phyloP scores from a whole-genome alignment of 305 asterid species.

The Solanum hybrid region DNA sequence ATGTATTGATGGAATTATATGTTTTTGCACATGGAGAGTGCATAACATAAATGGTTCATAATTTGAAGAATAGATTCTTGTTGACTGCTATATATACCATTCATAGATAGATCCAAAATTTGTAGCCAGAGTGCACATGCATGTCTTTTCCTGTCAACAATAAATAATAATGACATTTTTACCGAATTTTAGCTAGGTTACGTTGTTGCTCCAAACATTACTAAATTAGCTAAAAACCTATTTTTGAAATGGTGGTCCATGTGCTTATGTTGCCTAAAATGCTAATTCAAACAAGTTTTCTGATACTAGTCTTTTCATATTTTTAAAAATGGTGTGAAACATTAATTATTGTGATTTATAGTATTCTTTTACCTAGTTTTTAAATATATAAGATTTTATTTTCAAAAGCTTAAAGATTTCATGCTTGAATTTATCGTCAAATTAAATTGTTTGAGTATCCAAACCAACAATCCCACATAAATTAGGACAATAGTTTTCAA shows the following conservation, averaged over 20 bases:
- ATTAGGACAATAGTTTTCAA: no score
- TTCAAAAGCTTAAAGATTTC: no score
- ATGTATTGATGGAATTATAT: not conserved
- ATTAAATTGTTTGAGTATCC: no score
- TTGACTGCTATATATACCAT: not conserved
- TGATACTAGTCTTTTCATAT: not conserved
- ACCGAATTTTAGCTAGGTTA: not conserved
- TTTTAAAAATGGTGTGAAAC: not conserved
- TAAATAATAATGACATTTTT: not conserved
- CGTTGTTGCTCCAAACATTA: not conserved
- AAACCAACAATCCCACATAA: no score
- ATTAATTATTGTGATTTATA: not conserved
- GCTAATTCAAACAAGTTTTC: not conserved
- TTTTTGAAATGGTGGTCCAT: not conserved
- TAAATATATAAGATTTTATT: no score
- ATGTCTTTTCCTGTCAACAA: not conserved
- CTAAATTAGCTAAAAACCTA: not conserved
- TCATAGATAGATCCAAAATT: not conserved
- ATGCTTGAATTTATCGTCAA: no score
- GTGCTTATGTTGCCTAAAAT: not conserved
- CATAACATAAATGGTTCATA: not conserved
- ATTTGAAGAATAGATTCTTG: not conserved
- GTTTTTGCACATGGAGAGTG: not conserved
- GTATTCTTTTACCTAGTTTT: no score
- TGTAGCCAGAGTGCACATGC: not conserved